Evolutionary conservation across 2,329 filamentous ascomycete genomes (phyloP).

Genomic region (Diaporthe destruens): DNA sequence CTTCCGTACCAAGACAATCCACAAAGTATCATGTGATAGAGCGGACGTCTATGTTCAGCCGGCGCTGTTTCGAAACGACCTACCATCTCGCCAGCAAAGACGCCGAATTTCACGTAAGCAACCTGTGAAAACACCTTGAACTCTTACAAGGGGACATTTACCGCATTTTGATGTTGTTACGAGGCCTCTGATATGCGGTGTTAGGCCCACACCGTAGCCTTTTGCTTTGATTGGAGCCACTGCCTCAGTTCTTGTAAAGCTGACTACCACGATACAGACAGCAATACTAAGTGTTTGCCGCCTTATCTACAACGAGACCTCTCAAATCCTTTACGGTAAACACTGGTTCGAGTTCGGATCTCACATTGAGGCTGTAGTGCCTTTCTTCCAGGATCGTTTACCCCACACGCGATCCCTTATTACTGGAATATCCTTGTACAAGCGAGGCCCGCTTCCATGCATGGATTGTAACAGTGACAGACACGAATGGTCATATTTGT

Average conservation of each 20-base stretch:
- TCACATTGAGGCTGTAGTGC: constrained; percentile 70
- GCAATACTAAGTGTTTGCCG: constrained; percentile 61
- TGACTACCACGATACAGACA: constrained; percentile 40
- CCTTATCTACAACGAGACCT: constrained; percentile 67
- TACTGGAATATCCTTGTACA: constrained; percentile 65
- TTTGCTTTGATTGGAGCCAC: neutral
- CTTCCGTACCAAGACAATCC: neutral
- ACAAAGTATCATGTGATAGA: constrained; percentile 57
- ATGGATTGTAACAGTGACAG: constrained; percentile 63
- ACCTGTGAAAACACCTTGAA: neutral
- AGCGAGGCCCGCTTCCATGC: constrained; percentile 65
- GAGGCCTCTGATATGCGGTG: too few species aligned
- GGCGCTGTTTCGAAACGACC: constrained; percentile 64
- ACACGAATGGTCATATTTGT: constrained; percentile 67
- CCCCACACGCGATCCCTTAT: constrained; percentile 61
- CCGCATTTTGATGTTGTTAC: neutral
- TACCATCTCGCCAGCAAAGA: constrained; percentile 63
- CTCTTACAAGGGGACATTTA: neutral
- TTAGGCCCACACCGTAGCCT: neutral
- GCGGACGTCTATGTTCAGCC: constrained; percentile 51
- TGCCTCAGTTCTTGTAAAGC: neutral
- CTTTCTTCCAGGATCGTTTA: constrained; percentile 68
- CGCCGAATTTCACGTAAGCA: constrained; percentile 51
- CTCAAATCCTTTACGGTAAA: constrained; percentile 65
- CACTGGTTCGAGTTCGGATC: constrained; percentile 71